phyloP scores from a whole-genome alignment of 2,329 filamentous ascomycete species.

The Penicillium sp. region DNA sequence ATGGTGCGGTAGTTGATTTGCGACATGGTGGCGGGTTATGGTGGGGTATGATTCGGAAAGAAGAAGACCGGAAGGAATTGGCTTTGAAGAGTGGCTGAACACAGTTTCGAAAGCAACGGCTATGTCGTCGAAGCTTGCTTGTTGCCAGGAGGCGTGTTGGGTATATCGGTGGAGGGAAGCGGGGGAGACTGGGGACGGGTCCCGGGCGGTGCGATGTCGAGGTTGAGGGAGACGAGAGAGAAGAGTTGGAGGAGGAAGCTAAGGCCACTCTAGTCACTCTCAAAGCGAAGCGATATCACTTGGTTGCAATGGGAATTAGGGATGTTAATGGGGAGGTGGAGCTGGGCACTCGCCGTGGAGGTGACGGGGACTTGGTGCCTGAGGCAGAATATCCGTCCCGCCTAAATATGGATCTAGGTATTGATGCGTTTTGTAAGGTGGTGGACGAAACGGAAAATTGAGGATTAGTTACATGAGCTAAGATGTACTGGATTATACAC shows the following conservation, averaged over 20 bases:
- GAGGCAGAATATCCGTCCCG: constrained; percentile 1
- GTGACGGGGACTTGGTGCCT: constrained; percentile 1
- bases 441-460: not conserved
- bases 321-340: constrained; percentile 3
- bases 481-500: too few relatives aligned
- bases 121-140: not conserved
- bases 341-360: constrained; percentile 6
- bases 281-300: not conserved
- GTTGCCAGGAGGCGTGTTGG: constrained; percentile 6
- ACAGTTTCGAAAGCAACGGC: not conserved
- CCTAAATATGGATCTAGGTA: not conserved
- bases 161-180: constrained; percentile 15
- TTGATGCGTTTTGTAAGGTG: not conserved
- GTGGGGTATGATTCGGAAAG: not conserved
- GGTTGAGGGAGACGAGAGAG: not conserved
- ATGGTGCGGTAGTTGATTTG: constrained; percentile 75
- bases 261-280: not conserved
- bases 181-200: constrained; percentile 16
- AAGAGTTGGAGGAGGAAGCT: not conserved
- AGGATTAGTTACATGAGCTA: not conserved
- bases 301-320: not conserved
- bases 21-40: constrained; percentile 34
- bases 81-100: not conserved
- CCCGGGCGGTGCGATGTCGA: not conserved
- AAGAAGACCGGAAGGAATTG: not conserved